Percentiles rank a stretch among this genome's conserved stretches.
Evolutionary conservation across 2,329 filamentous ascomycete genomes (phyloP).

Genomic region (Sarocladium kiliense): DNA sequence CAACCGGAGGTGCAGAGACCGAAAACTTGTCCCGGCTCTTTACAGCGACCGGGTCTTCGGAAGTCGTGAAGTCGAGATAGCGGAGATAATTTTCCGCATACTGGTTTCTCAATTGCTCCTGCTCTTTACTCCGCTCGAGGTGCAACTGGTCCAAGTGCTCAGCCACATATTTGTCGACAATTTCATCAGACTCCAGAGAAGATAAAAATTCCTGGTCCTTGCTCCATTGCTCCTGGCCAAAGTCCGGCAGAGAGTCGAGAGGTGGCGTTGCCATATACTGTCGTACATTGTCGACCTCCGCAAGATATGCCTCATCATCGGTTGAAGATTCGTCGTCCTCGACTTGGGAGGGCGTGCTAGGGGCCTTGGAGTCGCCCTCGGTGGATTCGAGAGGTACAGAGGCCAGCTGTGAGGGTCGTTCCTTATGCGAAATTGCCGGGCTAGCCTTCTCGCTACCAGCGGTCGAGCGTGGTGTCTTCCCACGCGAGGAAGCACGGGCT

Average conservation of each 20-base stretch:
- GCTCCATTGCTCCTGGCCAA: slow-evolving; percentile 40
- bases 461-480: slow-evolving; percentile 5
- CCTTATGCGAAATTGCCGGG: slow-evolving; percentile 3
- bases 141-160: slow-evolving; percentile 38
- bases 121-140: slow-evolving; percentile 28
- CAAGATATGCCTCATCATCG: slow-evolving; percentile 30
- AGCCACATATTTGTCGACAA: slow-evolving; percentile 41
- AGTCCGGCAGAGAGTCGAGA: slow-evolving; percentile 47
- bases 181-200: slow-evolving; percentile 32
- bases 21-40: slow-evolving; percentile 52
- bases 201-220: slow-evolving; percentile 40
- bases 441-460: neutral
- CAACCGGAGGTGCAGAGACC: slow-evolving; percentile 29
- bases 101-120: slow-evolving; percentile 31
- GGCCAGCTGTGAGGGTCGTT: neutral
- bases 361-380: slow-evolving; percentile 26
- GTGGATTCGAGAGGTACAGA: slow-evolving; percentile 20
- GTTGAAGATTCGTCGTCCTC: slow-evolving; percentile 45
- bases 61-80: slow-evolving; percentile 52
- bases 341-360: slow-evolving; percentile 44
- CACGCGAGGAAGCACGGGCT: neutral
- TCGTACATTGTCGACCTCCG: slow-evolving; percentile 42
- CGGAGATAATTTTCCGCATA: slow-evolving; percentile 44
- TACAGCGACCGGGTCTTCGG: slow-evolving; percentile 47
- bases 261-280: slow-evolving; percentile 51